Percentiles rank a stretch among this genome's conserved stretches.
These are phyloP conservation scores for Daldinia caldariorum DNA, from an alignment of 495 filamentous ascomycete genomes.

Conservation along the genomic window DNA sequence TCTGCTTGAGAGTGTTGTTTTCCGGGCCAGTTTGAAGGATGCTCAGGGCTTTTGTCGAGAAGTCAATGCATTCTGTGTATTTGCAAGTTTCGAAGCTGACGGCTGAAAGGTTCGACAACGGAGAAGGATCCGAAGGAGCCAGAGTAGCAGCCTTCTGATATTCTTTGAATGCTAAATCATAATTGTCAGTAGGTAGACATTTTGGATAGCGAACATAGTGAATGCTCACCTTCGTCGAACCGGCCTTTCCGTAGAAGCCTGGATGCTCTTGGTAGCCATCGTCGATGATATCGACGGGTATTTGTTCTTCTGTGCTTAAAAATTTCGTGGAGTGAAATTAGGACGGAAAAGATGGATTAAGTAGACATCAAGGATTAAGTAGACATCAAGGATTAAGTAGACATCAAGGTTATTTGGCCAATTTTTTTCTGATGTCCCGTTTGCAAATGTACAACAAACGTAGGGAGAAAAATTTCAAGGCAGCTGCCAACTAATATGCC, in stretches of 20 bases:
- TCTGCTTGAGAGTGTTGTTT: constrained; percentile 22
- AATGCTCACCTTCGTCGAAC: constrained; percentile 14
- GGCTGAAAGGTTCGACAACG: constrained; percentile 51
- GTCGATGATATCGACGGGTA: not conserved
- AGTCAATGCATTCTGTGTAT: constrained; percentile 42
- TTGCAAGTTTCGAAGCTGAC: constrained; percentile 50
- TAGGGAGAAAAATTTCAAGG: not conserved
- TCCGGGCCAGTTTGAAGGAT: constrained; percentile 21
- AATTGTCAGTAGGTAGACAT: not conserved
- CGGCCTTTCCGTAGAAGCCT: not conserved
- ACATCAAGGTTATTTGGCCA: not conserved
- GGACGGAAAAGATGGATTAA: not conserved
- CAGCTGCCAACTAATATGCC: not conserved
- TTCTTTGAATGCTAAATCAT: constrained; percentile 38
- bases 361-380: not conserved
- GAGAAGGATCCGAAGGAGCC: constrained; percentile 39
- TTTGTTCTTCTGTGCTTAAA: not conserved
- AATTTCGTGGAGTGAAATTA: not conserved
- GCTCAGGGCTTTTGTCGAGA: constrained; percentile 40
- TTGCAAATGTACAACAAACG: not conserved
- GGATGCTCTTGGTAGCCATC: constrained; percentile 3
- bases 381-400: not conserved
- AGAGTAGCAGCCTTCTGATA: constrained; percentile 44
- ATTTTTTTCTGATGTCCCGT: not conserved
- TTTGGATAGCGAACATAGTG: not conserved